Conservation (phyloP, 2,329 filamentous ascomycete species). For the Clarireedia sp. region DNA sequence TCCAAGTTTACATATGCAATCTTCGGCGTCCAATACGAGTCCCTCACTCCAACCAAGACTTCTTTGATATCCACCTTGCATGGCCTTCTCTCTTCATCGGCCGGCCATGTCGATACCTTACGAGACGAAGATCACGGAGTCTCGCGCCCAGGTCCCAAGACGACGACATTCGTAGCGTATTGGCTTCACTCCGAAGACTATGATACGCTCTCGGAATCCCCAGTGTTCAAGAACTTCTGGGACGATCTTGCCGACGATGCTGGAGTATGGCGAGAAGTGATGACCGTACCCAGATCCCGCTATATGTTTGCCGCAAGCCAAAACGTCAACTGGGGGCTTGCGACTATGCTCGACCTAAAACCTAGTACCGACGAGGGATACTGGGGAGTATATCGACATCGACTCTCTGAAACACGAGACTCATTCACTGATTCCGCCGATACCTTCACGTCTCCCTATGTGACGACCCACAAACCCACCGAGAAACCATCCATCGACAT, state of each 20-base stretch:
- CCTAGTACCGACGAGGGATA: slow-evolving; percentile 15
- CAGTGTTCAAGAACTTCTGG: slow-evolving; percentile 13
- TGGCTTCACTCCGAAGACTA: slow-evolving; percentile 16
- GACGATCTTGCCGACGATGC: slow-evolving; percentile 14
- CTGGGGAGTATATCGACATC: slow-evolving; percentile 18
- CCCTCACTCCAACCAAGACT: slow-evolving; percentile 9
- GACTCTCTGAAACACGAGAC: slow-evolving; percentile 12
- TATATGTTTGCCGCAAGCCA: slow-evolving; percentile 15
- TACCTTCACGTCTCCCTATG: slow-evolving; percentile 13
- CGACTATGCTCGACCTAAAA: slow-evolving; percentile 9
- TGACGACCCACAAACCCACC: slow-evolving; percentile 6
- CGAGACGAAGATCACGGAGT: slow-evolving; percentile 10
- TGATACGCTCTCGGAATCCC: slow-evolving; percentile 18
- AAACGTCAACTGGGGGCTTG: slow-evolving; percentile 13
- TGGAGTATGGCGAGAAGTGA: slow-evolving; percentile 18
- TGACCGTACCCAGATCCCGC: slow-evolving; percentile 17
- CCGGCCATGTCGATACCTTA: slow-evolving; percentile 12
- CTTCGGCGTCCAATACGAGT: slow-evolving; percentile 14
- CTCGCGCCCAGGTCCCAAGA: slow-evolving; percentile 1
- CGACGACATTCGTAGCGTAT: slow-evolving; percentile 14
- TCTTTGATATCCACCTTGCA: slow-evolving; percentile 6
- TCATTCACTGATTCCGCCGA: slow-evolving; percentile 13
- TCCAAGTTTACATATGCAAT: slow-evolving; percentile 13
- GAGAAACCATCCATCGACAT: neutral
- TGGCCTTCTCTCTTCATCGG: slow-evolving; percentile 13